These are phyloP conservation scores for Phytophthora capsici DNA, from an alignment of 352 stramenopile species.

Conservation along the genomic window DNA sequence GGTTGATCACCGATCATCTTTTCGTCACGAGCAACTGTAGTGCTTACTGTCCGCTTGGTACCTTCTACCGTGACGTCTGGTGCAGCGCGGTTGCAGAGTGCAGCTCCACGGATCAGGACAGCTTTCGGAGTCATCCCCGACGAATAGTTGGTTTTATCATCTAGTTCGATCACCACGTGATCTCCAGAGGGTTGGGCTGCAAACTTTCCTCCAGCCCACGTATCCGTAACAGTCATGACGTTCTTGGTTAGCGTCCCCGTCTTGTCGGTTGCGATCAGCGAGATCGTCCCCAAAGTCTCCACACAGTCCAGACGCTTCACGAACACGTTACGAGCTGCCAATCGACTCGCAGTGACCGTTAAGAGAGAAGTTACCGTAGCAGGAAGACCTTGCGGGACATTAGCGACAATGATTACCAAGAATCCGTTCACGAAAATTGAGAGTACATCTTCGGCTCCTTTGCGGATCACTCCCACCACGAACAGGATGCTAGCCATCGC, in stretches of 20 bases:
- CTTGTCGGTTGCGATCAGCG: slow-evolving; percentile 93
- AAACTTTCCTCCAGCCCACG: slow-evolving; percentile 44
- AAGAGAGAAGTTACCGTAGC: slow-evolving; percentile 89
- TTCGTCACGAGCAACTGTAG: not conserved
- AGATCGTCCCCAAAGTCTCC: slow-evolving; percentile 89
- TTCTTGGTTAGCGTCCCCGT: slow-evolving; percentile 91
- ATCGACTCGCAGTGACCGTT: slow-evolving; percentile 84
- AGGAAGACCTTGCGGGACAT: slow-evolving; percentile 90
- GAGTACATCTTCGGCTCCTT: slow-evolving; percentile 41
- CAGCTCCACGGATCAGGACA: slow-evolving; percentile 40
- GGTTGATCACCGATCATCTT: slow-evolving; percentile 7
- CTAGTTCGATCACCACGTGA: slow-evolving; percentile 39
- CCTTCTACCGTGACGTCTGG: slow-evolving; percentile 13
- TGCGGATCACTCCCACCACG: slow-evolving; percentile 41
- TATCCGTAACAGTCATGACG: slow-evolving; percentile 65
- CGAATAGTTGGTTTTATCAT: slow-evolving; percentile 45
- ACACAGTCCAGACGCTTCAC: slow-evolving; percentile 90
- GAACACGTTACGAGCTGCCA: slow-evolving; percentile 87
- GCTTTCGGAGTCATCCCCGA: slow-evolving; percentile 31
- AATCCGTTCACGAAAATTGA: slow-evolving; percentile 58
- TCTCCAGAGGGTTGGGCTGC: slow-evolving; percentile 35
- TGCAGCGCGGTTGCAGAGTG: slow-evolving; percentile 49
- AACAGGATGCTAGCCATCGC: slow-evolving; percentile 43
- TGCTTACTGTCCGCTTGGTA: not conserved
- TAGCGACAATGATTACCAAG: slow-evolving; percentile 60